Evolutionary conservation across 139 green algal species (phyloP).

Genomic region (Pseudopediastrum boryanum): DNA sequence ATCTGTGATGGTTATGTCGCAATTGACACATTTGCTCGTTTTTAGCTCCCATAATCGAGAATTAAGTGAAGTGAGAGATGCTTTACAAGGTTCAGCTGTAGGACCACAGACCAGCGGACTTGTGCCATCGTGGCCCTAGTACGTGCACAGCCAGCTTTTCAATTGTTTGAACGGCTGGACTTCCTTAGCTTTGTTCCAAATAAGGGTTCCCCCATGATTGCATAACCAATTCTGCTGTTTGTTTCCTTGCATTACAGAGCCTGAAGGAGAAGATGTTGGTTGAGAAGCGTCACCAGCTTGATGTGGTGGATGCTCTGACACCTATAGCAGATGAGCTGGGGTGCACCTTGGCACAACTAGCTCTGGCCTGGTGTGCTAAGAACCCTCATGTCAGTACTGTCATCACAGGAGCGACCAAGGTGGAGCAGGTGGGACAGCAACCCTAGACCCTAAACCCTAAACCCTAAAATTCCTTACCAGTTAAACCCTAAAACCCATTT

Average conservation of each 20-base stretch:
- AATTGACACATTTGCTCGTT: neutral
- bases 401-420: conserved; percentile 78
- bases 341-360: conserved; percentile 71
- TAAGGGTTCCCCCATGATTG: no score
- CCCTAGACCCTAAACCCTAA: no score
- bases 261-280: no score
- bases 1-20: neutral
- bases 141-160: neutral
- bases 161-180: no score
- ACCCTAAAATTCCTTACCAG: no score
- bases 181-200: no score
- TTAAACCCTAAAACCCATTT: no score
- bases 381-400: conserved; percentile 82
- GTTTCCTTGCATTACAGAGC: no score
- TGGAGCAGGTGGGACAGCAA: conserved; percentile 52
- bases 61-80: neutral
- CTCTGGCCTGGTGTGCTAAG: conserved; percentile 75
- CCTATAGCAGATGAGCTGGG: conserved; percentile 78
- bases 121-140: neutral
- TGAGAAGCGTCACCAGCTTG: conserved; percentile 13
- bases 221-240: no score
- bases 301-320: conserved; percentile 52
- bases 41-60: neutral
- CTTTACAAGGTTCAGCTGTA: neutral
- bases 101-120: neutral